Conservation (phyloP, 2,329 filamentous ascomycete species). For the Sporothrix mexicana region DNA sequence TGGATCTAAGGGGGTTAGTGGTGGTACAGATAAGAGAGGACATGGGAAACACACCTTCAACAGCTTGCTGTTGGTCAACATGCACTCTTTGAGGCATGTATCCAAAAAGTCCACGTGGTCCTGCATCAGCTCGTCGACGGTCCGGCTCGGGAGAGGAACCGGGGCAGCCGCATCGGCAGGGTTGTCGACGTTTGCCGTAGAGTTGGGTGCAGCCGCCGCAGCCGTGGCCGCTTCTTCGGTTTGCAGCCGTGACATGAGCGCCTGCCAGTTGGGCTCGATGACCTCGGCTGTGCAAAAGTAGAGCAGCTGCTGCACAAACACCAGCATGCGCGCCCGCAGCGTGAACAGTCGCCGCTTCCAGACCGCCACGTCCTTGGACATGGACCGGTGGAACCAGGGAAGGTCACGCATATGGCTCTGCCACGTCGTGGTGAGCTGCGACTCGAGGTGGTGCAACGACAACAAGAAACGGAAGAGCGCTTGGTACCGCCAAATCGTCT, state of each 20-base stretch:
- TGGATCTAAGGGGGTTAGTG: conserved; percentile 70
- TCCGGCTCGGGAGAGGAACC: conserved; percentile 56
- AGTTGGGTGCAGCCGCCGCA: conserved; percentile 39
- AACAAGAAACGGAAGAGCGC: conserved; percentile 93
- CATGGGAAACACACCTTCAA: conserved; percentile 66
- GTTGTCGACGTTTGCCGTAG: conserved; percentile 36
- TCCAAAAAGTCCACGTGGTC: conserved; percentile 98
- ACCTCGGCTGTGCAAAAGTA: conserved; percentile 98
- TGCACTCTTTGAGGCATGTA: conserved; percentile 97
- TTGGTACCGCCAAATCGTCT: conserved; percentile 96
- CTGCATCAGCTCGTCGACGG: conserved; percentile 97
- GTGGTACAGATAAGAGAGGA: neutral
- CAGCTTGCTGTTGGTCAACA: conserved; percentile 96
- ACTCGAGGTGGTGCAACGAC: conserved; percentile 87
- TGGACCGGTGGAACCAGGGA: conserved; percentile 82
- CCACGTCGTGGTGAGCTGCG: conserved; percentile 85
- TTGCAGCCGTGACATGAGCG: conserved; percentile 85
- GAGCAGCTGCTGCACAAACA: conserved; percentile 94
- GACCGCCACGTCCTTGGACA: conserved; percentile 74
- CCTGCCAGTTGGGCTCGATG: conserved; percentile 96
- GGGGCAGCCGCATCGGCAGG: neutral
- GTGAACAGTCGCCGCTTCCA: conserved; percentile 97
- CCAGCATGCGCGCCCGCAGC: conserved; percentile 88
- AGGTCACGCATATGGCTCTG: conserved; percentile 81
- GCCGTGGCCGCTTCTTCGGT: conserved; percentile 54